Evolutionary conservation across 2,329 filamentous ascomycete species (phyloP).

Genomic region (Alternaria rosae): DNA sequence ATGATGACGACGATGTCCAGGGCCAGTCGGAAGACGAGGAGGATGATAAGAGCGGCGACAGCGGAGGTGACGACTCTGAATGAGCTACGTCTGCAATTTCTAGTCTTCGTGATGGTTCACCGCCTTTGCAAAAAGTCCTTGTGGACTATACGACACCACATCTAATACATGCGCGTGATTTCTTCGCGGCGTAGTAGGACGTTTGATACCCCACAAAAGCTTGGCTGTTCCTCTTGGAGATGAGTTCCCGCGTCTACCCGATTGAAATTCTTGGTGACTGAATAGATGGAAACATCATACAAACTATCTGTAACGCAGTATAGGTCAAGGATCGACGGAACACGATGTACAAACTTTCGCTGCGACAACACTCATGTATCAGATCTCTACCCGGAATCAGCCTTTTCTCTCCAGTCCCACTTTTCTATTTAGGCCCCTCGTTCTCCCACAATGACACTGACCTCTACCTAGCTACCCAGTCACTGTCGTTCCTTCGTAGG

Average conservation of each 20-base stretch:
- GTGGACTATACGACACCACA: neutral
- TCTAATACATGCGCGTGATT: neutral
- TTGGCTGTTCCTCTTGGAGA: neutral
- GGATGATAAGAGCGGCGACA: slow-evolving; percentile 21
- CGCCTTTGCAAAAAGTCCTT: neutral
- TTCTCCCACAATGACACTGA: too few species aligned
- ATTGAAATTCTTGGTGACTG: neutral
- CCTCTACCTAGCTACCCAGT: too few species aligned
- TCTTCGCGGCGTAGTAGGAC: neutral
- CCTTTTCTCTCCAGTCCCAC: too few species aligned
- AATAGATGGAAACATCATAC: too few species aligned
- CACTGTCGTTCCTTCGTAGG: too few species aligned
- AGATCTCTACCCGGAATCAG: too few species aligned
- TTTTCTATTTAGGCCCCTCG: too few species aligned
- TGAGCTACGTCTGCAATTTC: slow-evolving; percentile 15
- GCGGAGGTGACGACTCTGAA: slow-evolving; percentile 29
- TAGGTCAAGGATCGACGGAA: too few species aligned
- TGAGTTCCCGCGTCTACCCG: neutral
- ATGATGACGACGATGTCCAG: slow-evolving; percentile 29
- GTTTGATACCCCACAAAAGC: slow-evolving; percentile 2
- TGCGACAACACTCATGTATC: too few species aligned
- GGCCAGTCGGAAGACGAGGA: slow-evolving; percentile 24
- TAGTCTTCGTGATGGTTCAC: neutral
- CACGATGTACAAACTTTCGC: too few species aligned
- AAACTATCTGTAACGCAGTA: too few species aligned